A percentile compares a stretch with the other conserved stretches of the same genome.
Evolutionary conservation across 2,329 filamentous ascomycete genomes (phyloP).

Genomic region (Microsporum audouinii): DNA sequence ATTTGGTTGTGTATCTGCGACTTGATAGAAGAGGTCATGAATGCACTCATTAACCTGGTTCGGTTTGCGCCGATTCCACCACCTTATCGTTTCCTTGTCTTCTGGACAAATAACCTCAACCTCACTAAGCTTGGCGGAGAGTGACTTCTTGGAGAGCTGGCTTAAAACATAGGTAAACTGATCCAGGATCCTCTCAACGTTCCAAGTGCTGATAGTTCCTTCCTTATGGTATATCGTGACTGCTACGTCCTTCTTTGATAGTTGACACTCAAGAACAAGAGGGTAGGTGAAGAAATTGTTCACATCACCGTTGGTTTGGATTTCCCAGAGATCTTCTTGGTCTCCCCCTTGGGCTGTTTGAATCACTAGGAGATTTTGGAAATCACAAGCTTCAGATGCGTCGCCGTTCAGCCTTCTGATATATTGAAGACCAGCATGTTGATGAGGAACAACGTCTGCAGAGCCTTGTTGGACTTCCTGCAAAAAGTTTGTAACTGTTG

Average conservation of each 20-base stretch:
- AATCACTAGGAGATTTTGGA: slow-evolving; percentile 32
- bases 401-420: slow-evolving; percentile 42
- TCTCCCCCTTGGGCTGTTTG: slow-evolving; percentile 12
- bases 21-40: slow-evolving; percentile 17
- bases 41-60: slow-evolving; percentile 11
- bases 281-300: slow-evolving; percentile 15
- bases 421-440: slow-evolving; percentile 43
- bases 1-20: slow-evolving; percentile 10
- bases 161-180: slow-evolving; percentile 37
- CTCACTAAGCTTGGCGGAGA: slow-evolving; percentile 18
- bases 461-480: slow-evolving; percentile 43
- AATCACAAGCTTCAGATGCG: slow-evolving; percentile 29
- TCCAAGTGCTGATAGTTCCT: slow-evolving; percentile 41
- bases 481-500: slow-evolving; percentile 38
- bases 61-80: slow-evolving; percentile 22
- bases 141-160: slow-evolving; percentile 23
- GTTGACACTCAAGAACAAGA: slow-evolving; percentile 54
- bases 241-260: slow-evolving; percentile 43
- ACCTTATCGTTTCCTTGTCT: slow-evolving; percentile 24
- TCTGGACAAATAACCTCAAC: slow-evolving; percentile 25
- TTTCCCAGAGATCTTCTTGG: slow-evolving; percentile 9
- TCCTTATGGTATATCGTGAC: slow-evolving; percentile 56
- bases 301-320: slow-evolving; percentile 7
- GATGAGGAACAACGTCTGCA: slow-evolving; percentile 45
- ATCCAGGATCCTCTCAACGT: slow-evolving; percentile 44